Base-by-base conservation (phyloP, 441 rosid genomes). In the Eutrema salsugineum region DNA sequence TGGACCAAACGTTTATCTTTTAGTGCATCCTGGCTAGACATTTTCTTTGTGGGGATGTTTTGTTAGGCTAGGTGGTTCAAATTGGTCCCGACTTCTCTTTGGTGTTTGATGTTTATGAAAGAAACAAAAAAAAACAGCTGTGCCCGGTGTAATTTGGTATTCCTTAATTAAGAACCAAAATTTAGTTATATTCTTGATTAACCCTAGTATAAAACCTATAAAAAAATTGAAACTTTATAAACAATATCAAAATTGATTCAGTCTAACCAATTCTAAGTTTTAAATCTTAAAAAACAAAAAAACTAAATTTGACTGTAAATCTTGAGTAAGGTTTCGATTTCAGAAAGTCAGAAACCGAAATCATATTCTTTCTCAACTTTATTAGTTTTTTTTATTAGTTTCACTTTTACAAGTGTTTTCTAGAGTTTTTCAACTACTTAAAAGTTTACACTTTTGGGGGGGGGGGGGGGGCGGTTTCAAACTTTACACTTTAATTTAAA, bases 1-100 rank as follows among this genome's bases (percentile, higher is more conserved):
- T 74, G 55, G 55, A 67, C 16, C 30, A 20, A 17, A 59, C 30
- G 5, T 40, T 66, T 73, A 14, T 50, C 62, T 39, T 9, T 66
- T 40, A 27, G 5, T 35, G 17, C 40, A 43, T 16, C 6, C 22
- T 49, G 42, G 59, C 30, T 57, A 55, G 2, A 7, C 8, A 28
- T 32, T 10, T 55, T 68, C 36, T 11, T 27, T 61, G 20, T 24
- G 22, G 3, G 3, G 20, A 5, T 5, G 1, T 43, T 42, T 5
- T 16, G 27, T 43, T 54, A 54, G n/a, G 14, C 22, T 19, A 55
- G 8, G 20, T 28, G 40, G 28, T 53, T 54, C 20, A 27, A 8
- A 54, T n/a, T 43, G 11, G 40, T 62, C 39, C 5, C 53, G 16
- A 16, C 0, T n/a, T 61, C 2, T 61, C 4, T 24, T 60, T 40